Conservation (phyloP, 139 green algal genomes). For the Closterium sp. region DNA sequence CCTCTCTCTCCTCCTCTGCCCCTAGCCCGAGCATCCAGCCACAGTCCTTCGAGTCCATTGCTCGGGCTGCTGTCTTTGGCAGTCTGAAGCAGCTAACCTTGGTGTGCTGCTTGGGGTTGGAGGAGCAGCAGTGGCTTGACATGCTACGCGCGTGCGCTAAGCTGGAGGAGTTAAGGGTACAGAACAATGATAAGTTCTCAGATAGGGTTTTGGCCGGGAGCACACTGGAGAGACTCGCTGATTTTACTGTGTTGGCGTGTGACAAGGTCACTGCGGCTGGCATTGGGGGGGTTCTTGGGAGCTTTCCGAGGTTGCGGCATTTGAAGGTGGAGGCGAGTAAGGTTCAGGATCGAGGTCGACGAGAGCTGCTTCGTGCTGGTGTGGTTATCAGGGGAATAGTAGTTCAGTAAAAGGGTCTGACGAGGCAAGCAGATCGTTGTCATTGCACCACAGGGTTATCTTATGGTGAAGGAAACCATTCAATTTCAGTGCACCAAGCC, state of each 20-base stretch:
- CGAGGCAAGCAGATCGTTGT: too few relatives aligned
- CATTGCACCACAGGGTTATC: too few relatives aligned
- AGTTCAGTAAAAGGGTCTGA: not conserved
- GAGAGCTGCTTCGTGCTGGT: not conserved
- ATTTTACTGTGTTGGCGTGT: not conserved
- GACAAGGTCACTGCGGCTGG: not conserved
- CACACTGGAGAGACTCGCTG: not conserved
- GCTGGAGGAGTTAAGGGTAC: not conserved
- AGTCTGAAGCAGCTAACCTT: not conserved
- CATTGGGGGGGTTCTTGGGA: not conserved
- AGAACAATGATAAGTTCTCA: not conserved
- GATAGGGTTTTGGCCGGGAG: not conserved
- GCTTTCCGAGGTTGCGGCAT: not conserved
- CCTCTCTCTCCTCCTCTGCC: not conserved
- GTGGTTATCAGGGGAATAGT: not conserved
- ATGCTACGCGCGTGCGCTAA: not conserved
- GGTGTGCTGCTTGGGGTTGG: not conserved
- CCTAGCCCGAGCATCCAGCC: not conserved
- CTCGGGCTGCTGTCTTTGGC: not conserved
- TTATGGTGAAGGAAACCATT: not conserved
- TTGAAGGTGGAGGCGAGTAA: not conserved
- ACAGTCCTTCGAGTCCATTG: not conserved
- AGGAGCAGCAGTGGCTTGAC: not conserved
- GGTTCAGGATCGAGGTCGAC: not conserved
- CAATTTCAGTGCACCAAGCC: too few relatives aligned